Conservation (phyloP, 305 asterid genomes). For the Coffea humblotiana region DNA sequence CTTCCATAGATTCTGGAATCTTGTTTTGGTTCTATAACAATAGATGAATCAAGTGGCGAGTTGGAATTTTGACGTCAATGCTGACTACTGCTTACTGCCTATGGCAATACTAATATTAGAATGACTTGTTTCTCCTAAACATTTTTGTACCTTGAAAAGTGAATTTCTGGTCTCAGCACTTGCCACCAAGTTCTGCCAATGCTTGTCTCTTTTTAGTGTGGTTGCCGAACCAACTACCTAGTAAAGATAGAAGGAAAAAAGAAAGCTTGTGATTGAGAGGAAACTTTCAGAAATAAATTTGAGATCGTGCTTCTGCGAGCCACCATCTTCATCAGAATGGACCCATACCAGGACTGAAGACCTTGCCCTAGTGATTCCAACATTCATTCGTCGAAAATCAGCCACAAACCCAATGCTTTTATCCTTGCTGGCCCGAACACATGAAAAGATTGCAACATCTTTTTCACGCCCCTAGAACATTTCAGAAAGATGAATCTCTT, state of each 20-base stretch:
- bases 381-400: constrained; percentile 98
- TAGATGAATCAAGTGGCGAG: not conserved
- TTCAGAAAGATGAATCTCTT: constrained; percentile 1
- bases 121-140: not conserved
- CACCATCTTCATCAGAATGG: constrained; percentile 1
- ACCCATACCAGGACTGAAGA: constrained; percentile 86
- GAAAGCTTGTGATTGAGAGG: constrained; percentile 15
- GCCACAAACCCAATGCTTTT: constrained; percentile 82
- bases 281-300: constrained; percentile 5
- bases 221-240: constrained; percentile 98
- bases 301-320: constrained; percentile 10
- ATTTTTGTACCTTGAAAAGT: constrained; percentile 61
- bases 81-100: not conserved
- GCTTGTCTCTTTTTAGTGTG: constrained; percentile 71
- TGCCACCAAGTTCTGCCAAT: constrained; percentile 82
- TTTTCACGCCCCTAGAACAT: constrained; percentile 86
- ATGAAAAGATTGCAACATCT: constrained; percentile 94
- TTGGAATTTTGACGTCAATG: not conserved
- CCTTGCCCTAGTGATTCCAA: constrained; percentile 96
- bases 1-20: not conserved
- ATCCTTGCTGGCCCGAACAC: constrained; percentile 81
- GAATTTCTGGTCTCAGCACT: constrained; percentile 77
- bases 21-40: not conserved
- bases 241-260: constrained; percentile 12
- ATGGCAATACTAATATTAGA: not conserved